phyloP scores from a whole-genome alignment of 2,329 filamentous ascomycete genomes.

The Sphaerulina vaccinii region DNA sequence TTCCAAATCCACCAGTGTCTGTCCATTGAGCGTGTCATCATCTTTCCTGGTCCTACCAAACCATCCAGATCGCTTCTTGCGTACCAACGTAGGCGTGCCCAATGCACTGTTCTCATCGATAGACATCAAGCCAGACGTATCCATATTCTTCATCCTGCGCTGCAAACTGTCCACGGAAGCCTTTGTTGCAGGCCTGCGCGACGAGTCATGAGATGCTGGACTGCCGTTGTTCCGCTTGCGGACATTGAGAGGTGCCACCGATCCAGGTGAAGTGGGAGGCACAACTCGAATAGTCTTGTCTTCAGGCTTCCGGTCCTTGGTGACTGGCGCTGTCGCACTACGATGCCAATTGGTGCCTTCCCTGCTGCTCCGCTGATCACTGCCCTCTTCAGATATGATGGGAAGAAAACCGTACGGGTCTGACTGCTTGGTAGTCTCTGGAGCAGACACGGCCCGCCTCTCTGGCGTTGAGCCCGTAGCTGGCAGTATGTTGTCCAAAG shows the following conservation, averaged over 20 bases:
- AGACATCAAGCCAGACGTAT: slow-evolving; percentile 27
- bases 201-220: slow-evolving; percentile 25
- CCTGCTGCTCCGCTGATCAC: slow-evolving; percentile 29
- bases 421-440: slow-evolving; percentile 34
- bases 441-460: slow-evolving; percentile 50
- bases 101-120: slow-evolving; percentile 34
- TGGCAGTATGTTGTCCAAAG: slow-evolving; percentile 40
- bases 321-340: slow-evolving; percentile 45
- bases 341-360: slow-evolving; percentile 41
- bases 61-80: slow-evolving; percentile 50
- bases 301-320: slow-evolving; percentile 33
- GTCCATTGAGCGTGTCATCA: slow-evolving; percentile 15
- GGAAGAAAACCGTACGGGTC: slow-evolving; percentile 44
- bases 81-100: slow-evolving; percentile 26
- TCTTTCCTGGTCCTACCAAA: slow-evolving; percentile 40
- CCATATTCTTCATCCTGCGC: slow-evolving; percentile 18
- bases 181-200: slow-evolving; percentile 20
- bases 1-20: slow-evolving; percentile 12
- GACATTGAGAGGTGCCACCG: slow-evolving; percentile 56
- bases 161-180: slow-evolving; percentile 25
- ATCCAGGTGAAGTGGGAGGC: slow-evolving; percentile 50
- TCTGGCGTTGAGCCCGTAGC: slow-evolving; percentile 21
- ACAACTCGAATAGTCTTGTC: slow-evolving; percentile 58
- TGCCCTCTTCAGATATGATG: slow-evolving; percentile 53
- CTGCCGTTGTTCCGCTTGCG: slow-evolving; percentile 47